phyloP scores from a whole-genome alignment of 768 basidiomycete genomes.

The Podaxis mareebaensis region DNA sequence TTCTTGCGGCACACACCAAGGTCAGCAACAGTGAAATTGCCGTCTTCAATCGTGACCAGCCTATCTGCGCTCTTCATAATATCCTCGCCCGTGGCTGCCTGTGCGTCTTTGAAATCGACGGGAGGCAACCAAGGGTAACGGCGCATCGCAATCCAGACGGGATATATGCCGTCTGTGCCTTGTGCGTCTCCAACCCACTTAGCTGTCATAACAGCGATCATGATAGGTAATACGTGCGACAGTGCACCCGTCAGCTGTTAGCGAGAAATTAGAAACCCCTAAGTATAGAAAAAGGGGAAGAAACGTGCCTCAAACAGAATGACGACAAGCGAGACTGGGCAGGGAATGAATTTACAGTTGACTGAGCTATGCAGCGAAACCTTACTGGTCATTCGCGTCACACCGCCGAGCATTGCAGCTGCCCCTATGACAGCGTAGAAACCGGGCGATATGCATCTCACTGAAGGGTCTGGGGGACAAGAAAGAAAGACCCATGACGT shows the following conservation, averaged over 20 bases:
- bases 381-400: constrained; percentile 76
- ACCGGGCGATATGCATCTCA: constrained; percentile 70
- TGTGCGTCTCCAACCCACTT: constrained; percentile 79
- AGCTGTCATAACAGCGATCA: constrained; percentile 76
- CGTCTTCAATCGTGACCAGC: constrained; percentile 55
- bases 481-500: constrained; percentile 69
- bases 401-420: constrained; percentile 73
- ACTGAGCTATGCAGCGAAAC: constrained; percentile 2
- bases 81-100: constrained; percentile 59
- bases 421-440: constrained; percentile 81
- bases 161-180: constrained; percentile 68
- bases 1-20: constrained; percentile 35
- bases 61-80: constrained; percentile 57
- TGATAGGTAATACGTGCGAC: constrained; percentile 80
- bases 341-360: constrained; percentile 9
- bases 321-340: constrained; percentile 68
- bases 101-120: constrained; percentile 58
- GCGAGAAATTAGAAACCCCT: not conserved
- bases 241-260: constrained; percentile 71
- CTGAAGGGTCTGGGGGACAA: constrained; percentile 70
- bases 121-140: constrained; percentile 72
- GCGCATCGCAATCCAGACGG: constrained; percentile 71
- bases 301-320: constrained; percentile 67
- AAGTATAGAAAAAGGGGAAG: not conserved
- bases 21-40: constrained; percentile 44